Percentiles rank a stretch among this genome's conserved stretches.
Evolutionary conservation across 768 basidiomycete genomes (phyloP).

Genomic region (Lactifluus subvellereus): DNA sequence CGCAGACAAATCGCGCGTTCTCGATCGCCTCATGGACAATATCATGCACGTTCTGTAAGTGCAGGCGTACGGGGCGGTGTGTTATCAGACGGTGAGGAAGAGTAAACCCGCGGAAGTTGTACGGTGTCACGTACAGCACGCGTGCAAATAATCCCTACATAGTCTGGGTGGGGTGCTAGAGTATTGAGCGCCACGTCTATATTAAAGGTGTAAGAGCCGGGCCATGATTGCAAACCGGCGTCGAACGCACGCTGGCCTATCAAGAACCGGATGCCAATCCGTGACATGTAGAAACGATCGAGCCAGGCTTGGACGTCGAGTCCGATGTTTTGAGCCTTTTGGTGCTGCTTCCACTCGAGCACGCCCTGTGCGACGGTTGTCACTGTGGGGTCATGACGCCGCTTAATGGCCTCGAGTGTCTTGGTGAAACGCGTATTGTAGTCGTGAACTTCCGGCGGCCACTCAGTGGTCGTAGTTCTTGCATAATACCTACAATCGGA

Average conservation of each 20-base stretch:
- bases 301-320: slow-evolving; percentile 92
- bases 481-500: slow-evolving; percentile 71
- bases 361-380: slow-evolving; percentile 96
- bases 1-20: slow-evolving; percentile 91
- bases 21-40: slow-evolving; percentile 99
- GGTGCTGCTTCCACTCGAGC: slow-evolving; percentile 86
- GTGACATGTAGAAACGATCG: slow-evolving; percentile 94
- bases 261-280: slow-evolving; percentile 93
- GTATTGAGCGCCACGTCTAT: slow-evolving; percentile 92
- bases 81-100: background rate
- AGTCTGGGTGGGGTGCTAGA: slow-evolving; percentile 81
- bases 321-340: slow-evolving; percentile 65
- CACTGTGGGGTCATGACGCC: slow-evolving; percentile 93
- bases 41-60: slow-evolving; percentile 78
- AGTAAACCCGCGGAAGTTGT: background rate
- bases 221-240: background rate
- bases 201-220: background rate
- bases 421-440: slow-evolving; percentile 92
- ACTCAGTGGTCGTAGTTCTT: slow-evolving; percentile 57
- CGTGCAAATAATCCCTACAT: slow-evolving; percentile 97
- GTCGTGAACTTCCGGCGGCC: slow-evolving; percentile 91
- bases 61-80: slow-evolving; percentile 5
- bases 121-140: slow-evolving; percentile 54
- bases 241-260: slow-evolving; percentile 78
- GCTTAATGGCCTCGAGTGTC: slow-evolving; percentile 82